Evolutionary conservation across 129 eudicot genomes (phyloP).

Genomic region (Solidago caesia): DNA sequence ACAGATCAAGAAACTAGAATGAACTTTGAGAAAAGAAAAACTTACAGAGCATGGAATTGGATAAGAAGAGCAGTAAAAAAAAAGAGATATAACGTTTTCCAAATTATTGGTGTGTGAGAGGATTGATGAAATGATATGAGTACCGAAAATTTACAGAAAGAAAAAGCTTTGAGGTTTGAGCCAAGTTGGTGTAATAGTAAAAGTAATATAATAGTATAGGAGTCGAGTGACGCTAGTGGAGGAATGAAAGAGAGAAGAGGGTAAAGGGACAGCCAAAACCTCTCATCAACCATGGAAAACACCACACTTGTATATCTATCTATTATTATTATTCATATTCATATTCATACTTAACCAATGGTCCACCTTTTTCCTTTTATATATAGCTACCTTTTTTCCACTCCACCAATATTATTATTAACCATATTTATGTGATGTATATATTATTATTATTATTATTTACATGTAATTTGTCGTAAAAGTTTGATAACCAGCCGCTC

Average conservation of each 20-base stretch:
- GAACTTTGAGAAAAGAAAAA: conserved; percentile 5
- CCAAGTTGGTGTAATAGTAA: conserved; percentile 7
- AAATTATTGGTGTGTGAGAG: background rate
- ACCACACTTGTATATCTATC: conserved; percentile 20
- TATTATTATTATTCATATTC: too few relatives aligned
- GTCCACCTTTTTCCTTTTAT: conserved; percentile 21
- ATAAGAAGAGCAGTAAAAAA: background rate
- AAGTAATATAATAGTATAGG: too few relatives aligned
- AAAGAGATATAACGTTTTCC: too few relatives aligned
- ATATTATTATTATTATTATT: background rate
- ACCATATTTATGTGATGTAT: background rate
- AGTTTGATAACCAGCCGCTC: too few relatives aligned
- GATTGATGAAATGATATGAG: conserved; percentile 5
- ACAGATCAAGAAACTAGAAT: conserved; percentile 12
- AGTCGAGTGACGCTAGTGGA: conserved; percentile 12
- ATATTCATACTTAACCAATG: background rate
- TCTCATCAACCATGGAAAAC: conserved; percentile 35
- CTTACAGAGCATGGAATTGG: conserved; percentile 29
- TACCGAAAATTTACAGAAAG: background rate
- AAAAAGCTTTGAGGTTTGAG: conserved; percentile 3
- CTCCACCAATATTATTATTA: background rate
- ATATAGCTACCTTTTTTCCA: background rate
- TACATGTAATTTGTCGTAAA: too few relatives aligned
- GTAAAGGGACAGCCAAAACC: background rate
- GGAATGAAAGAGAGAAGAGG: background rate